Evolutionary conservation across 1,139 yeast genomes (phyloP).

Genomic region (Taphrina deformans): DNA sequence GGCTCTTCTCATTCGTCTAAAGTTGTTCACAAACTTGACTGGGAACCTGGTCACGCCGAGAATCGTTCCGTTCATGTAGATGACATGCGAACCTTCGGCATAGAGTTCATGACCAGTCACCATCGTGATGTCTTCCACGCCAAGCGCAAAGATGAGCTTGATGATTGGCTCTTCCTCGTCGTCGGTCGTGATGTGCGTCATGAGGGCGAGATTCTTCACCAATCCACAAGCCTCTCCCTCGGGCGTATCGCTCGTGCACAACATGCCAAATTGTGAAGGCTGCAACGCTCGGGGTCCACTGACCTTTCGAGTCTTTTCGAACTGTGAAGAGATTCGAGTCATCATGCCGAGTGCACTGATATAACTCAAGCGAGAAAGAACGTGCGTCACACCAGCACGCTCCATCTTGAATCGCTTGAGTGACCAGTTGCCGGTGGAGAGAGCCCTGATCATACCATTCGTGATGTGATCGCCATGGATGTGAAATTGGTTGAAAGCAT

Average conservation of each 20-base stretch:
- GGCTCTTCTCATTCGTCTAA: conserved; percentile 76
- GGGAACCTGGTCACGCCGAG: conserved; percentile 89
- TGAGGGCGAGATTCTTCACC: conserved; percentile 90
- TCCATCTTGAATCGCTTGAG: conserved; percentile 99
- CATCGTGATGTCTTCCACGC: conserved; percentile 78
- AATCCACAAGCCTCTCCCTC: conserved; percentile 99
- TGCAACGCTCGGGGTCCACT: conserved; percentile 99
- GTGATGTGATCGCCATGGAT: conserved; percentile 92
- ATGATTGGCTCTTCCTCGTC: conserved; percentile 91
- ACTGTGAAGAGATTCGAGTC: conserved; percentile 98
- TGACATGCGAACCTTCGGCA: conserved; percentile 73
- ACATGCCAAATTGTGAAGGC: conserved; percentile 59
- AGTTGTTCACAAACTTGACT: conserved; percentile 69
- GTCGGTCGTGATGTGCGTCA: conserved; percentile 99
- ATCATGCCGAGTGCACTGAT: conserved; percentile 98
- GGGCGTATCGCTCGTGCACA: conserved; percentile 98
- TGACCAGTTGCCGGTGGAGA: conserved; percentile 98
- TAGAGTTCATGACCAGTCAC: conserved; percentile 85
- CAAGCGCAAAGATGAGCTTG: conserved; percentile 73
- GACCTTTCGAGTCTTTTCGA: conserved; percentile 95
- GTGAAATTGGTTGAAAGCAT: conserved; percentile 82
- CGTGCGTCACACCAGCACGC: conserved; percentile 98
- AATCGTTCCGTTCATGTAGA: conserved; percentile 89
- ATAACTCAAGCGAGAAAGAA: conserved; percentile 81
- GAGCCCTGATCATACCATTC: conserved; percentile 91